These are phyloP conservation scores for Mycena leptocephala DNA, from an alignment of 768 basidiomycete genomes.

Conservation along the genomic window DNA sequence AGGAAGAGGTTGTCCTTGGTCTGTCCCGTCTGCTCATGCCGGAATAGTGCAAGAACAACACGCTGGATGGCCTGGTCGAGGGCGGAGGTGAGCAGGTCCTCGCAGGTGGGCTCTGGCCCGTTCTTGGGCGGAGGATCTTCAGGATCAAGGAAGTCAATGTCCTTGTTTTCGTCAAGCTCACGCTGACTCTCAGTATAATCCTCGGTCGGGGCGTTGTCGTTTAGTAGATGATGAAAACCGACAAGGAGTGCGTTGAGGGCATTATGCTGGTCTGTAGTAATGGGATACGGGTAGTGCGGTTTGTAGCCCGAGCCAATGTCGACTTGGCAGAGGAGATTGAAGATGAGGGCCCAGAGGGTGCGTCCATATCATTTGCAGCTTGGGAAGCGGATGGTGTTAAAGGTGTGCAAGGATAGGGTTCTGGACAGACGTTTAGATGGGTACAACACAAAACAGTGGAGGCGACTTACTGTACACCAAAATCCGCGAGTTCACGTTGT, in stretches of 20 bases:
- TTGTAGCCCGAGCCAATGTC: neutral
- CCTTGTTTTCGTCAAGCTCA: neutral
- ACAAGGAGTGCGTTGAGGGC: neutral
- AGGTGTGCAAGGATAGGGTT: neutral
- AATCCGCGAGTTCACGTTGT: neutral
- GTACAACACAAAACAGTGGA: neutral
- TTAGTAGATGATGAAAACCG: neutral
- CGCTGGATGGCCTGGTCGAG: neutral
- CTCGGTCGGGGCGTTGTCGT: neutral
- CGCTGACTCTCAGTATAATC: neutral
- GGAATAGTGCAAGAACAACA: conserved; percentile 7
- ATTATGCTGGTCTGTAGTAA: neutral
- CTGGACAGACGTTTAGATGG: neutral
- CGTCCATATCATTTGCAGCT: conserved; percentile 9
- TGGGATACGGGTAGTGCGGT: neutral
- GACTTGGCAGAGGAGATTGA: conserved; percentile 24
- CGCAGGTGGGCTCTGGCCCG: neutral
- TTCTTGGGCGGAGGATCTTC: neutral
- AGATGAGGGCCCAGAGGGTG: conserved; percentile 19
- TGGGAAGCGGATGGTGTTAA: neutral
- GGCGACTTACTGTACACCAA: neutral
- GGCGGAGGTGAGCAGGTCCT: neutral
- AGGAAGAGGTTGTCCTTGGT: conserved; percentile 8
- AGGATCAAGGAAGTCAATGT: neutral
- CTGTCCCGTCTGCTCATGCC: neutral